Percentiles rank a stretch among this genome's conserved stretches.
Evolutionary conservation across 2,329 filamentous ascomycete species (phyloP).

Genomic region (Cladosporium sp.): DNA sequence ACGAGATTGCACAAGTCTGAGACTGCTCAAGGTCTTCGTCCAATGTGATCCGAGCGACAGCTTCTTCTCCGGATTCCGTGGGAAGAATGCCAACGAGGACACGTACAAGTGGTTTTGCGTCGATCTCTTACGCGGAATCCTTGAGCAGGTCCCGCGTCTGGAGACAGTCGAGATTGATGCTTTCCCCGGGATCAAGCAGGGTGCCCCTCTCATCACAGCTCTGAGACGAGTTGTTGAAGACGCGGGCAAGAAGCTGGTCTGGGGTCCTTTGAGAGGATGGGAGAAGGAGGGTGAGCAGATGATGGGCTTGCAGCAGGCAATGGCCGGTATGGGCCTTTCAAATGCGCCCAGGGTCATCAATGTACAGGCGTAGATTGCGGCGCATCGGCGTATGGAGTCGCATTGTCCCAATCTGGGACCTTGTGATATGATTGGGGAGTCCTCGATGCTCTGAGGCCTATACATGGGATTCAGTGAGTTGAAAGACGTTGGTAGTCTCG

Average conservation of each 20-base stretch:
- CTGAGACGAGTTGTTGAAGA: slow-evolving; percentile 46
- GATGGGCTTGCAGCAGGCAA: slow-evolving; percentile 17
- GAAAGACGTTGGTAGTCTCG: no score
- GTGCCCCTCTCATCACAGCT: slow-evolving; percentile 40
- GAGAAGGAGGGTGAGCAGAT: background rate
- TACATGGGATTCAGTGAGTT: no score
- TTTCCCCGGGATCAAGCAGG: slow-evolving; percentile 61
- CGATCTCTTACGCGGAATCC: slow-evolving; percentile 52
- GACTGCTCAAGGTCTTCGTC: slow-evolving; percentile 62
- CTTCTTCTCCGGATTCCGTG: slow-evolving; percentile 64
- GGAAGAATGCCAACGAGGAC: slow-evolving; percentile 48
- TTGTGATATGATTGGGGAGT: no score
- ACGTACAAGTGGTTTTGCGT: slow-evolving; percentile 68
- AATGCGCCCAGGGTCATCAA: slow-evolving; percentile 14
- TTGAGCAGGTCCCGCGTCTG: slow-evolving; percentile 55
- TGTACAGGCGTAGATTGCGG: slow-evolving; percentile 12
- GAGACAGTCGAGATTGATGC: slow-evolving; percentile 65
- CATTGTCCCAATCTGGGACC: no score
- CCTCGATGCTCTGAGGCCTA: no score
- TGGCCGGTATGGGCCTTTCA: slow-evolving; percentile 17
- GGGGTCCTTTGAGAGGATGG: slow-evolving; percentile 67
- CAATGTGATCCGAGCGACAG: slow-evolving; percentile 65
- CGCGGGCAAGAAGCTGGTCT: slow-evolving; percentile 53
- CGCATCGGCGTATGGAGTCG: background rate
- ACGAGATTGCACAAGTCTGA: slow-evolving; percentile 56